Conservation (phyloP, 2,329 filamentous ascomycete species). For the Aspergillus sp. region DNA sequence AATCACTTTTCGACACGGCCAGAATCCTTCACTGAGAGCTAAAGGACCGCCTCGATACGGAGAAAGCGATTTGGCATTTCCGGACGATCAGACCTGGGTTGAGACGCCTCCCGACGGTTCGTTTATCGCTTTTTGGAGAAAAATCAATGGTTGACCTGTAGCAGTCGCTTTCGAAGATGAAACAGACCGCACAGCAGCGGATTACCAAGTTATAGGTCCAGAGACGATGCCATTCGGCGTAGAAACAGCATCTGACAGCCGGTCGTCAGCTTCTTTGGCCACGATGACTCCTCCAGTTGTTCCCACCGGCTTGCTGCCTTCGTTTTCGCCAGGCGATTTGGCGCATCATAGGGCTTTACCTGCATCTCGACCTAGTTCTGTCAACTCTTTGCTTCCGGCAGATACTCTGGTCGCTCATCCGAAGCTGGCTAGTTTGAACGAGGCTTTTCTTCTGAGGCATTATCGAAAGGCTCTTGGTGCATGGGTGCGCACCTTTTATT, state of each 20-base stretch:
- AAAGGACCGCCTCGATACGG: constrained; percentile 30
- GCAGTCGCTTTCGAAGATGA: constrained; percentile 31
- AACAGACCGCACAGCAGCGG: constrained; percentile 28
- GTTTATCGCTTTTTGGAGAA: constrained; percentile 4
- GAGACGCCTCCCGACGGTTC: constrained; percentile 22
- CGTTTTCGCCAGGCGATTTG: constrained; percentile 6
- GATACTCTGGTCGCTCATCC: constrained; percentile 15
- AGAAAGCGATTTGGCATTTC: constrained; percentile 28
- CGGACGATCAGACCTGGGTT: constrained; percentile 28
- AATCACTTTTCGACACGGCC: constrained; percentile 31
- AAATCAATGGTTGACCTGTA: constrained; percentile 1
- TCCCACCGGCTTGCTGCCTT: constrained; percentile 4
- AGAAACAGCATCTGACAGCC: constrained; percentile 19
- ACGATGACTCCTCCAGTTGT: constrained; percentile 15
- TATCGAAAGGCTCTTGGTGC: constrained; percentile 26
- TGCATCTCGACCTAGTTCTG: constrained; percentile 11
- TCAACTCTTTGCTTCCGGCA: constrained; percentile 14
- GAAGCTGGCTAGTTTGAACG: constrained; percentile 22
- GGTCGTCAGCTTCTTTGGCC: constrained; percentile 18
- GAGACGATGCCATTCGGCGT: constrained; percentile 10
- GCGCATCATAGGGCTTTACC: constrained; percentile 6
- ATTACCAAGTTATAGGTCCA: constrained; percentile 25
- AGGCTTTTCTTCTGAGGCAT: constrained; percentile 29
- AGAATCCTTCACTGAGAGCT: constrained; percentile 29
- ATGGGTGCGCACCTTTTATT: constrained; percentile 17